These are phyloP conservation scores for Ganoderma boninense DNA, from an alignment of 1,284 basidiomycete species.

Conservation along the genomic window DNA sequence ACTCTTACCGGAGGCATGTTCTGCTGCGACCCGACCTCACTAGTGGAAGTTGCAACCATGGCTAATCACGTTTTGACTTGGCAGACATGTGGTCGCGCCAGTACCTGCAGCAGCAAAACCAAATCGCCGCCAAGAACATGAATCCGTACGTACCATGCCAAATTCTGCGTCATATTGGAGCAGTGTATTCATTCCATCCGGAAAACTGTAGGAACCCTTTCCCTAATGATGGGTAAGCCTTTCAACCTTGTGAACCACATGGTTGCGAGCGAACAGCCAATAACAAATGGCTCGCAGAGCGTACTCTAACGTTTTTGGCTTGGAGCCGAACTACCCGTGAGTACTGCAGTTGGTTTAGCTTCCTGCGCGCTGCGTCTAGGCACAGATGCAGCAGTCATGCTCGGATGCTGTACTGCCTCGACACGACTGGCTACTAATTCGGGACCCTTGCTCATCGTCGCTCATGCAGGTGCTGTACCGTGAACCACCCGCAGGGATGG, in stretches of 20 bases:
- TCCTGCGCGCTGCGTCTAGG: constrained; percentile 1
- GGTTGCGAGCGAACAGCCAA: neutral
- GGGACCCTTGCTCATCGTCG: neutral
- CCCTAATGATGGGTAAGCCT: constrained; percentile 56
- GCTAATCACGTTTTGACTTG: neutral
- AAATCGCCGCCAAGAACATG: constrained; percentile 66
- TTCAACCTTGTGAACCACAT: neutral
- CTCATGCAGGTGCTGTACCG: constrained; percentile 59
- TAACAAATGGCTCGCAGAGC: constrained; percentile 42
- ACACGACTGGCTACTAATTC: constrained; percentile 3
- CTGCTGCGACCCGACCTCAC: neutral
- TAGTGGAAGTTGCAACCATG: neutral
- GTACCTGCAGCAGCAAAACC: constrained; percentile 69
- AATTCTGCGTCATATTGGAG: neutral
- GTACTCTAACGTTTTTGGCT: constrained; percentile 64
- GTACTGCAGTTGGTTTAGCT: constrained; percentile 16
- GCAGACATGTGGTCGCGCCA: constrained; percentile 69
- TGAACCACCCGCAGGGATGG: constrained; percentile 69
- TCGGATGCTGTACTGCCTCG: neutral
- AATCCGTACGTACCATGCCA: constrained; percentile 49
- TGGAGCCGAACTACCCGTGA: constrained; percentile 47
- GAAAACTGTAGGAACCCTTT: constrained; percentile 56
- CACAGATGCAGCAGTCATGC: neutral
- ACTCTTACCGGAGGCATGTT: constrained; percentile 57
- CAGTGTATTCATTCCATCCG: neutral